Conservation (phyloP, 106 monocot genomes). For the Vanilla planifolia region DNA sequence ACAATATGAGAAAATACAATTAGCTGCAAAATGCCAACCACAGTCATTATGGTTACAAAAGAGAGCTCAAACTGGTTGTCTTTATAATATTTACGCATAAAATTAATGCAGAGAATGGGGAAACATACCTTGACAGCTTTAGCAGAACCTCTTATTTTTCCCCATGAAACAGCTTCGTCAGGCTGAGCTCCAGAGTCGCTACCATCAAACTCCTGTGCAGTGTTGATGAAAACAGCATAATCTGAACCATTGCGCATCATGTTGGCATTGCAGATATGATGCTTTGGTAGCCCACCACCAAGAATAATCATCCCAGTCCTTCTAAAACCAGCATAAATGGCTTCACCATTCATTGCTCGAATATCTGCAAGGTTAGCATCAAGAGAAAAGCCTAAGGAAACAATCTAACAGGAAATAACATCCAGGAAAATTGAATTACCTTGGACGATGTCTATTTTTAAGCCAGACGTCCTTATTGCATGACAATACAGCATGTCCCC, state of each 20-base stretch:
- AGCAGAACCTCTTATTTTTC: slow-evolving; percentile 78
- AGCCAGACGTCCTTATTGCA: slow-evolving; percentile 66
- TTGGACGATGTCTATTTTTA: slow-evolving; percentile 85
- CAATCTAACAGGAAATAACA: not conserved
- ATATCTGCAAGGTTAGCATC: slow-evolving; percentile 49
- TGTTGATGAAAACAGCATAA: slow-evolving; percentile 92
- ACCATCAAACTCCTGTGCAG: slow-evolving; percentile 92
- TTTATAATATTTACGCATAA: too few relatives aligned
- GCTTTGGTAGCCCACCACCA: slow-evolving; percentile 92
- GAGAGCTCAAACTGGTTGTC: too few relatives aligned
- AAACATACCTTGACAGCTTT: slow-evolving; percentile 71
- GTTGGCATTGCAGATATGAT: slow-evolving; percentile 91
- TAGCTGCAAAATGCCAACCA: too few relatives aligned
- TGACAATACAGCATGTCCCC: slow-evolving; percentile 93
- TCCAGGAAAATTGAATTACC: slow-evolving; percentile 24
- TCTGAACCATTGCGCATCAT: slow-evolving; percentile 93
- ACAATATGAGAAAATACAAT: too few relatives aligned
- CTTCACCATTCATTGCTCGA: slow-evolving; percentile 76
- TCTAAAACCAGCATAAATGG: slow-evolving; percentile 58
- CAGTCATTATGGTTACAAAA: too few relatives aligned
- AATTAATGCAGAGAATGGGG: too few relatives aligned
- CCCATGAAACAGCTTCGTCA: slow-evolving; percentile 98
- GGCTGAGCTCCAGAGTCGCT: slow-evolving; percentile 97
- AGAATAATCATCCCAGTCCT: slow-evolving; percentile 91
- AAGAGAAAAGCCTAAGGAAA: not conserved